Conservation (phyloP, 2,329 filamentous ascomycete species). For the Leptosphaerulina australis region DNA sequence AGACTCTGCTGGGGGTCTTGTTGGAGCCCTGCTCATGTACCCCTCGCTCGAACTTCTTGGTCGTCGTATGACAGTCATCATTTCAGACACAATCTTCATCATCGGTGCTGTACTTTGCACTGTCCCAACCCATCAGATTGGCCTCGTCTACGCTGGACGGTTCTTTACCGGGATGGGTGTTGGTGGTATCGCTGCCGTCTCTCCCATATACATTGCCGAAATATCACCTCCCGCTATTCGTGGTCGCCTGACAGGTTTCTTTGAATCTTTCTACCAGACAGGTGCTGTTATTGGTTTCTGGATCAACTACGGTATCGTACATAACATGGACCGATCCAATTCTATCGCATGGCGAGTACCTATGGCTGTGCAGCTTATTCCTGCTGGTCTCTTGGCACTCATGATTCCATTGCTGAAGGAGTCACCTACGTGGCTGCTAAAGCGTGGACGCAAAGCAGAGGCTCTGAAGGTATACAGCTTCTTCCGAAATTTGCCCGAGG, state of each 20-base stretch:
- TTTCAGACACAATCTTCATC: constrained; percentile 55
- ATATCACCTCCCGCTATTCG: constrained; percentile 64
- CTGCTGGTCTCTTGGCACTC: constrained; percentile 62
- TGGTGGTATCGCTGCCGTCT: constrained; percentile 57
- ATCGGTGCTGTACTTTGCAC: constrained; percentile 50
- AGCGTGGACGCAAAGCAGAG: constrained; percentile 49
- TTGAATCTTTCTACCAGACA: constrained; percentile 58
- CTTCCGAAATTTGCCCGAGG: constrained; percentile 64
- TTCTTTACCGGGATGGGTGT: constrained; percentile 49
- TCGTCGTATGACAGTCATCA: constrained; percentile 58
- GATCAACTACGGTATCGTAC: constrained; percentile 54
- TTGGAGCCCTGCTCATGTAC: constrained; percentile 58
- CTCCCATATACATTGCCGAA: constrained; percentile 66
- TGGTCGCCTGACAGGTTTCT: constrained; percentile 61
- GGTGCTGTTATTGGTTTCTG: constrained; percentile 48
- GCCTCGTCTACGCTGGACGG: constrained; percentile 52
- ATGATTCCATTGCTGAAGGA: constrained; percentile 54
- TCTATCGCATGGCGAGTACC: constrained; percentile 54
- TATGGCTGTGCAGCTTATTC: constrained; percentile 70
- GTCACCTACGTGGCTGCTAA: constrained; percentile 53
- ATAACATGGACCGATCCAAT: constrained; percentile 53
- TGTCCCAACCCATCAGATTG: constrained; percentile 31
- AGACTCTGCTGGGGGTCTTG: constrained; percentile 59
- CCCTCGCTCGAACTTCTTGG: constrained; percentile 55
- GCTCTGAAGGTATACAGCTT: constrained; percentile 61